Base-by-base conservation (phyloP, 2,329 filamentous ascomycete genomes). In the Whalleya microplaca region DNA sequence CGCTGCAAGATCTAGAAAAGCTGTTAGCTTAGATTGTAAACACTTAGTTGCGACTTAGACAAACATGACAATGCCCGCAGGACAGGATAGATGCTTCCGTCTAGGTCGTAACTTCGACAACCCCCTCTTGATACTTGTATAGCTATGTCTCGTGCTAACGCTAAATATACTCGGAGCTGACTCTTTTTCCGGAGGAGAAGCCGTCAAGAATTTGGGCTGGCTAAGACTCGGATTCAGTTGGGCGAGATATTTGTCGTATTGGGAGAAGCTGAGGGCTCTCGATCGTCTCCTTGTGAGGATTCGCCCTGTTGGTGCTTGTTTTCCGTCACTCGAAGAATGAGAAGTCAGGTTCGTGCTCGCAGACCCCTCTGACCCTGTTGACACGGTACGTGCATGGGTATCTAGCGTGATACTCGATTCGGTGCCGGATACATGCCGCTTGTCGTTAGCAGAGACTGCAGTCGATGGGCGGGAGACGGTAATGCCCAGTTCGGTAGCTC, bases 181-280 rank as follows among this genome's bases (percentile, higher is more conserved):
- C n/a, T 69, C 58, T 1, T 64, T 44, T 19, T 69, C 67, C 9
- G 69, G 55, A 5, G 71, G 64, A 3, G 72, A 68, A 1, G 70
- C 59, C 55, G 72, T 73, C 51, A 72, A 62, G 43, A 77, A 72
- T 52, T 76, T 79, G 45, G 76, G 73, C 56, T 78, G 77, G 59
- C 75, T 73, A 37, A 77, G 69, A 41, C 74, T 74, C 6, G 75
- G 74, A 52, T 79, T 75, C 27, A 80, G 60, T 42, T 80, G 73
- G 18, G 75, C 69, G 40, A 84, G 64, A 56, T 82, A 84, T 57
- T 73, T 77, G 29, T 85, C 81, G 63, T 84, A 85, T 27, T 77
- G 75, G 6, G 75, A 71, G 61, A 84, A 84, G 53, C 70, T 80
- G 21, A 80, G 67, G 37, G 67, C 74, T 57, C 74, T 76, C 40